phyloP scores from a whole-genome alignment of 306 rosid genomes.

The Psophocarpus tetragonolobus region DNA sequence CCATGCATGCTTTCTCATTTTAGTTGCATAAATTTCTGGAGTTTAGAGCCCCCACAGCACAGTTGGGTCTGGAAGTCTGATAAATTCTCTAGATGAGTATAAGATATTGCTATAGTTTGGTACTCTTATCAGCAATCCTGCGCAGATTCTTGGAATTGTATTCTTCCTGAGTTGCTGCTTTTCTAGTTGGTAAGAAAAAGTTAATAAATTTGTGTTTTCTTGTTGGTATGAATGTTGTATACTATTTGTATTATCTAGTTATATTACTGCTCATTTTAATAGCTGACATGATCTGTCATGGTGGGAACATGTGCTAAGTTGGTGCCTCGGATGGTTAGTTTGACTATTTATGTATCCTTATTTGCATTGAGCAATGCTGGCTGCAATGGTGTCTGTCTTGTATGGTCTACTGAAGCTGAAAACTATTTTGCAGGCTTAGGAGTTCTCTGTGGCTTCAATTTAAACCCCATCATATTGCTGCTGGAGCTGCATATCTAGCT shows the following conservation, averaged over 20 bases:
- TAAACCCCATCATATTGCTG: constrained; percentile 95
- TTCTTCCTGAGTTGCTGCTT: constrained; percentile 98
- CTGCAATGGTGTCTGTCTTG: constrained; percentile 7
- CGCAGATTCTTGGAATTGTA: constrained; percentile 89
- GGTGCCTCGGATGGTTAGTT: constrained; percentile 72
- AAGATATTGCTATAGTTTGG: constrained; percentile 72
- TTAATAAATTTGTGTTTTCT: constrained; percentile 53
- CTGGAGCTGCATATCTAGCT: constrained; percentile 94
- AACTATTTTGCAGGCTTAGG: constrained; percentile 71
- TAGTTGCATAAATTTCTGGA: constrained; percentile 63
- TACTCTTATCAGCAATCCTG: constrained; percentile 90
- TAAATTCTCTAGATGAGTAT: constrained; percentile 69
- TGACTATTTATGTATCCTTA: constrained; percentile 46
- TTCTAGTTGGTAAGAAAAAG: constrained; percentile 94
- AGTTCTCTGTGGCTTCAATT: constrained; percentile 99
- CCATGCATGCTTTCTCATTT: constrained; percentile 56
- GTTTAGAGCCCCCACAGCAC: constrained; percentile 71
- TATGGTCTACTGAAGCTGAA: constrained; percentile 17
- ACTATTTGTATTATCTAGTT: constrained; percentile 42
- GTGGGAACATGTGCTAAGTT: constrained; percentile 60
- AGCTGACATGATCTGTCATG: constrained; percentile 54
- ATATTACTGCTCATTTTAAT: constrained; percentile 41
- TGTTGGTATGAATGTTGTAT: constrained; percentile 53
- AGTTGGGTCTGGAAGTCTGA: constrained; percentile 79
- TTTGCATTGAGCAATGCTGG: constrained; percentile 32